phyloP scores from a whole-genome alignment of 108 stramenopile species.

The Conticribra guillardii region DNA sequence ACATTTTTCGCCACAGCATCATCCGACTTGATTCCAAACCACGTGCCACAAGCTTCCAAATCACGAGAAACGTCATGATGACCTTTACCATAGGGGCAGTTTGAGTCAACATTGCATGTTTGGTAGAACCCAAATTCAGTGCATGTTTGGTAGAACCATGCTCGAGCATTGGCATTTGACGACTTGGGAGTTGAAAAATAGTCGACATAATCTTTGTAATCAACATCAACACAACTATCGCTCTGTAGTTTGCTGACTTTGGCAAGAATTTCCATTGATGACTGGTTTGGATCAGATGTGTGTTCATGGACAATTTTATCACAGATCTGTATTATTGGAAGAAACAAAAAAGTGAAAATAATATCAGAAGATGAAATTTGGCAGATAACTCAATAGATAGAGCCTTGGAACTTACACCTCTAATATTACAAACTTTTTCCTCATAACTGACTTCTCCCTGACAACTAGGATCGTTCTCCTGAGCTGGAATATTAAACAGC shows the following conservation, averaged over 20 bases:
- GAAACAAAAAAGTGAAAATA: conserved; percentile 1
- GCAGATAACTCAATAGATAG: not conserved
- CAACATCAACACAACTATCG: conserved; percentile 46
- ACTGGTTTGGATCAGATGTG: conserved; percentile 15
- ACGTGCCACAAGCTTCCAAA: conserved; percentile 67
- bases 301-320: conserved; percentile 18
- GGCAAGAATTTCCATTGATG: conserved; percentile 60
- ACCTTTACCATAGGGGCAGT: conserved; percentile 86
- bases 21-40: conserved; percentile 68
- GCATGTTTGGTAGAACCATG: conserved; percentile 96
- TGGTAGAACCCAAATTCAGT: conserved; percentile 97
- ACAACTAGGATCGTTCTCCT: conserved; percentile 91
- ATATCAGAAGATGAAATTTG: not conserved
- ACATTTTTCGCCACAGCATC: conserved; percentile 66
- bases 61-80: conserved; percentile 76
- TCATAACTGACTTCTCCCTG: conserved; percentile 57
- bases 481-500: conserved; percentile 75
- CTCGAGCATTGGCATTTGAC: conserved; percentile 43
- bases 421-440: conserved; percentile 77
- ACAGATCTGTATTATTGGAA: conserved; percentile 13
- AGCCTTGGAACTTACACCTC: conserved; percentile 22
- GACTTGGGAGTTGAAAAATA: conserved; percentile 27
- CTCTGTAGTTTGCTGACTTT: conserved; percentile 30
- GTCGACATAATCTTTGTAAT: conserved; percentile 49
- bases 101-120: conserved; percentile 71